Evolutionary conservation across 768 basidiomycete genomes (phyloP), one percentile per base, ranked within the genome.

Genomic region (Boletus vermiculosoides): DNA sequence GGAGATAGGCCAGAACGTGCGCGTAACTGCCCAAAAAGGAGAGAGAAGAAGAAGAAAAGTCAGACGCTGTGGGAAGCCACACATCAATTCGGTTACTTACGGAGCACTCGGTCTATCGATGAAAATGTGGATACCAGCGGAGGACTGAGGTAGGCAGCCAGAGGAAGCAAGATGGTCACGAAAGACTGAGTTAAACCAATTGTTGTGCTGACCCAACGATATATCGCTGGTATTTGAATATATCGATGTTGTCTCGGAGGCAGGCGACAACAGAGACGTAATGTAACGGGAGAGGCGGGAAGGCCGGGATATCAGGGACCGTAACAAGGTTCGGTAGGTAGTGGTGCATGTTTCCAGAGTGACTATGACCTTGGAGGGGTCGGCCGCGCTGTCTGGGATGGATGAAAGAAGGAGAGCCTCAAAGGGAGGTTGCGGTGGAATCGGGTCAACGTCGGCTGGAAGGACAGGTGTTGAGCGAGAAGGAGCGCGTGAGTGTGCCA

Each of bases 31-130:
- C 33, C 41, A 18, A 42, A 11, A 8, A 18, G 31, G 20, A 39
- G 20, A 56, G 5, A 30, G 39, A 31, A 18, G 31, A 18, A 39
- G 20, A 56, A 4, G 28, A 37, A 31, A 52, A 25, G 49, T 58
- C 40, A 49, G 56, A 55, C 50, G 50, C 11, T 25, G 47, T 46
- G 25, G 11, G 8, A 50, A 44, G 50, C 11, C 49, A 51, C 10
- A 18, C 4, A 33, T 13, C 18, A 23, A 7, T 13, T 36, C 9
- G 31, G n/a, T 13, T 11, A 80, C 90, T 77, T 72, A 92, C 88
- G 91, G 87, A 31, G 84, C 76, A 63, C 90, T 91, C 0, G 91
- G 81, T 25, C 91, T 78, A 66, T 94, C 91, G 23, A 94, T 75
- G 73, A 94, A 94, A 15, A 93, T 63, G 59, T 91, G 87, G 36